Evolutionary conservation across 257 asterid species (phyloP).

Genomic region (Cruciata laevipes): DNA sequence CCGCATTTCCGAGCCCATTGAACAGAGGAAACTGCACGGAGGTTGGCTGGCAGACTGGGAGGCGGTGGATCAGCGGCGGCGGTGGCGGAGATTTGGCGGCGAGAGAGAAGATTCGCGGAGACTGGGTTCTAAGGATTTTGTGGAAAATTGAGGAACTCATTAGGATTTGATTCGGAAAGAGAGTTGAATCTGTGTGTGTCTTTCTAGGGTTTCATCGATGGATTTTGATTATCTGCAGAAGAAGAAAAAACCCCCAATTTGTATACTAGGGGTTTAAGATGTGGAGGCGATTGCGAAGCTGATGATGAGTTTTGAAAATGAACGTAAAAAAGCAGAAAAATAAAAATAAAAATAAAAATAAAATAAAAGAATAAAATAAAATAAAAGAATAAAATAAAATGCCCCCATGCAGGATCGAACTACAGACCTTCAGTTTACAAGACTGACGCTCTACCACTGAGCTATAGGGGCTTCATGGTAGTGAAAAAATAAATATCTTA

Average conservation of each 20-base stretch:
- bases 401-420: conserved; percentile 30
- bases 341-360: too few relatives aligned
- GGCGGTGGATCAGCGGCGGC: conserved; percentile 23
- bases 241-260: neutral
- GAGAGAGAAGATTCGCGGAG: conserved; percentile 25
- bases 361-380: neutral
- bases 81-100: conserved; percentile 21
- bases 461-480: conserved; percentile 13
- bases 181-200: neutral
- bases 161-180: neutral
- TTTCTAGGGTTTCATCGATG: neutral
- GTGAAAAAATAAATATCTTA: too few relatives aligned
- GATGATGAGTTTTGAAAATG: neutral
- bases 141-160: conserved; percentile 47
- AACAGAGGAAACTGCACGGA: conserved; percentile 17
- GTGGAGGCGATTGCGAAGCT: neutral
- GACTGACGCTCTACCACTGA: conserved; percentile 28
- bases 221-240: neutral
- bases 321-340: too few relatives aligned
- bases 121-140: conserved; percentile 39
- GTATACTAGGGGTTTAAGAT: neutral
- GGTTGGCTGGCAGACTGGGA: conserved; percentile 5
- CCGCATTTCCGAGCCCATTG: conserved; percentile 15
- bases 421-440: conserved; percentile 29
- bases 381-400: neutral